phyloP scores from a whole-genome alignment of 257 asterid genomes.

The Gardenia jasminoides region DNA sequence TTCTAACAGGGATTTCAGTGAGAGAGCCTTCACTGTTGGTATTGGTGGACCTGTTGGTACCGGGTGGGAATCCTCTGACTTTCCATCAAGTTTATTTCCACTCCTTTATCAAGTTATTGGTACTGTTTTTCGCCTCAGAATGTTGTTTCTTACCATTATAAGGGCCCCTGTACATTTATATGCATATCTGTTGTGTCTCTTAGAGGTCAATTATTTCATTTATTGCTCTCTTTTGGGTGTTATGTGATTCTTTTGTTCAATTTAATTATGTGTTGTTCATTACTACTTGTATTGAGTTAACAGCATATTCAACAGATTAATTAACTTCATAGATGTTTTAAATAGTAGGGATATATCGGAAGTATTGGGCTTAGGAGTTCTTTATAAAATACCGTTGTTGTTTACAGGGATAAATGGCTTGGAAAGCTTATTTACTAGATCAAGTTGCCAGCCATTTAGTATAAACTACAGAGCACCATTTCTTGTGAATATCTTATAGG shows the following conservation, averaged over 20 bases:
- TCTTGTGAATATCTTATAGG: neutral
- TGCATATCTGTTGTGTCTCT: neutral
- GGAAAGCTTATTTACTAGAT: neutral
- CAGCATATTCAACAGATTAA: neutral
- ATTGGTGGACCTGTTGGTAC: constrained; percentile 99
- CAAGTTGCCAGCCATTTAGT: neutral
- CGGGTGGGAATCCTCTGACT: constrained; percentile 43
- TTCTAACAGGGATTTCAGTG: constrained; percentile 59
- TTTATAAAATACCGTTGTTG: neutral
- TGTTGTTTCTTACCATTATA: neutral
- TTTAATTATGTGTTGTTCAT: too few species aligned
- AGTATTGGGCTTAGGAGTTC: neutral
- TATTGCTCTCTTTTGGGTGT: neutral
- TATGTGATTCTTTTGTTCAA: neutral
- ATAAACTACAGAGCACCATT: neutral
- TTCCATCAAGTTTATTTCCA: neutral
- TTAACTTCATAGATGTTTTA: neutral
- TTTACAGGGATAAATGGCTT: neutral
- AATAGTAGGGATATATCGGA: neutral
- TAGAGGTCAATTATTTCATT: neutral
- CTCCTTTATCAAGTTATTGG: neutral
- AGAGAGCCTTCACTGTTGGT: constrained; percentile 92
- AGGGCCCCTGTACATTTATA: neutral
- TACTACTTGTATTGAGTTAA: neutral
- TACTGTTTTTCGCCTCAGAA: neutral